phyloP scores from a whole-genome alignment of 2,329 filamentous ascomycete genomes.

The Bipolaris bicolor region DNA sequence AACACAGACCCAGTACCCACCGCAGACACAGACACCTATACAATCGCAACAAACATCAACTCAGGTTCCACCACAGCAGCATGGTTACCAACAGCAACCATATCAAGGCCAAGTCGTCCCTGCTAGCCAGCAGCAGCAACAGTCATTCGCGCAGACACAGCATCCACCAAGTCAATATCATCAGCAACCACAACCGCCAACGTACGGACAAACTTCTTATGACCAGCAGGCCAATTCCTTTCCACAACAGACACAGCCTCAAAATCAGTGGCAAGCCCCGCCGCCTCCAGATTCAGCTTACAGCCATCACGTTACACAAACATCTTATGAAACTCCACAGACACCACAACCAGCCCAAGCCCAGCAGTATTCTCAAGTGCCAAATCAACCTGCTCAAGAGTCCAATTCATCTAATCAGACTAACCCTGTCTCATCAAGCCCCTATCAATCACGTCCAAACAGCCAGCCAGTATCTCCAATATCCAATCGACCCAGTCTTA shows the following conservation, averaged over 20 bases:
- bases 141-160: slow-evolving; percentile 16
- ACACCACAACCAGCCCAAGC: slow-evolving; percentile 32
- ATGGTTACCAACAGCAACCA: slow-evolving; percentile 21
- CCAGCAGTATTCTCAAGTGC: slow-evolving; percentile 24
- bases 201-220: slow-evolving; percentile 15
- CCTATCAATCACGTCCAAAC: slow-evolving; percentile 35
- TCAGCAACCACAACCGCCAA: slow-evolving; percentile 18
- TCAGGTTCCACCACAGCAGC: slow-evolving; percentile 14
- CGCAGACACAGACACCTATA: slow-evolving; percentile 7
- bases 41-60: slow-evolving; percentile 5
- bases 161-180: slow-evolving; percentile 22
- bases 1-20: slow-evolving; percentile 19
- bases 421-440: slow-evolving; percentile 31
- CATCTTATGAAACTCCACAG: slow-evolving; percentile 15
- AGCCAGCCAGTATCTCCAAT: slow-evolving; percentile 45
- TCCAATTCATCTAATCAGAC: slow-evolving; percentile 36
- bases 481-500: slow-evolving; percentile 35
- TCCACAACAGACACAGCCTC: slow-evolving; percentile 21
- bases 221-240: slow-evolving; percentile 14
- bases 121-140: slow-evolving; percentile 19
- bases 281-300: slow-evolving; percentile 19
- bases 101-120: slow-evolving; percentile 18
- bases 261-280: slow-evolving; percentile 30
- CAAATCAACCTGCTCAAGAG: slow-evolving; percentile 34
- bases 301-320: slow-evolving; percentile 18